A percentile compares a stretch with the other conserved stretches of the same genome.
phyloP scores from a whole-genome alignment of 371 early-diverging fungal species.

The Mucor piriformis region DNA sequence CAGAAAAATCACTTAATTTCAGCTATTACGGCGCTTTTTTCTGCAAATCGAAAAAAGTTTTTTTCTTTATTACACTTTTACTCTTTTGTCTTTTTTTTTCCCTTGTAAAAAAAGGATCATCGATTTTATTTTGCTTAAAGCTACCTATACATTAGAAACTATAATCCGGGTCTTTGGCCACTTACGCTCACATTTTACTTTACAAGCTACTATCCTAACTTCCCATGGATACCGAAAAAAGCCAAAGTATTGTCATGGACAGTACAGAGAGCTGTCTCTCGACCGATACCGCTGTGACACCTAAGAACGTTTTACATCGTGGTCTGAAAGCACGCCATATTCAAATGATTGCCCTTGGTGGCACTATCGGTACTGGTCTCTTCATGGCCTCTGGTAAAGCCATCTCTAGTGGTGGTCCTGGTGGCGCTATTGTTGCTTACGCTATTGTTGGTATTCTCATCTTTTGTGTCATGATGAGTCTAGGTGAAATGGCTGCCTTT shows the following conservation, averaged over 20 bases:
- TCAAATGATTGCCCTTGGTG: slow-evolving; percentile 68
- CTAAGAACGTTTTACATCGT: slow-evolving; percentile 24
- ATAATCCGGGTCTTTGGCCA: slow-evolving; percentile 51
- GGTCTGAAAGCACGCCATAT: slow-evolving; percentile 60
- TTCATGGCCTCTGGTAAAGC: slow-evolving; percentile 84
- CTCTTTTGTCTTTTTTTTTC: too few species aligned
- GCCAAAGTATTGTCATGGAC: neutral
- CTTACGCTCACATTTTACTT: slow-evolving; percentile 3
- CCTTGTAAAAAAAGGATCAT: too few species aligned
- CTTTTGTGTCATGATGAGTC: slow-evolving; percentile 73
- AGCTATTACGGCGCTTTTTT: too few species aligned
- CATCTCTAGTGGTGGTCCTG: slow-evolving; percentile 74
- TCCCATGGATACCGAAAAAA: neutral
- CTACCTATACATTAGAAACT: too few species aligned
- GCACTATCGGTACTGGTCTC: slow-evolving; percentile 78
- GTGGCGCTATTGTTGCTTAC: slow-evolving; percentile 73
- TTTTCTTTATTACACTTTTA: too few species aligned
- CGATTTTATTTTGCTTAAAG: too few species aligned
- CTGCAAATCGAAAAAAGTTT: too few species aligned
- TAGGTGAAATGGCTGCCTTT: slow-evolving; percentile 85
- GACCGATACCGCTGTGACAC: neutral
- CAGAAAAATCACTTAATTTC: too few species aligned
- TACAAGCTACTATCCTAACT: too few species aligned
- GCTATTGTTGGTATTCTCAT: slow-evolving; percentile 71
- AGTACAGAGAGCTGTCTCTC: slow-evolving; percentile 8